A percentile compares a stretch with the other conserved stretches of the same genome.
These are phyloP conservation scores for Scedosporium apiospermum DNA, from an alignment of 2,329 filamentous ascomycete species.

Conservation along the genomic window DNA sequence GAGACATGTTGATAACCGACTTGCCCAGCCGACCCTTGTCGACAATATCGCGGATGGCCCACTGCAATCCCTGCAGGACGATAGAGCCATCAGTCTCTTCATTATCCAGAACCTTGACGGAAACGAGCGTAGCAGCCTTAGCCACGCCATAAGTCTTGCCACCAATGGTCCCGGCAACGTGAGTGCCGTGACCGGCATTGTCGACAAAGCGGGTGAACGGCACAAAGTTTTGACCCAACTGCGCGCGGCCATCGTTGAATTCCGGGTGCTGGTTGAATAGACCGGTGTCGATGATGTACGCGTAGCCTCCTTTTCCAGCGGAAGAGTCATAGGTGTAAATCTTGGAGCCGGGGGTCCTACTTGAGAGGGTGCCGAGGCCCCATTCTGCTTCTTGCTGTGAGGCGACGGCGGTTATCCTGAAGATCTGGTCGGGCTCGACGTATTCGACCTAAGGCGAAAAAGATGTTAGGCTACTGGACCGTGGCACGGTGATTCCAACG, in stretches of 20 bases:
- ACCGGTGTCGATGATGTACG: constrained; percentile 48
- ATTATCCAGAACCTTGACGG: constrained; percentile 35
- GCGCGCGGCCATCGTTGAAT: constrained; percentile 32
- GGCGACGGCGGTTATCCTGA: constrained; percentile 17
- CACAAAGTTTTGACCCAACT: constrained; percentile 24
- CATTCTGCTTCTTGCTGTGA: constrained; percentile 28
- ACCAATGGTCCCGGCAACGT: constrained; percentile 24
- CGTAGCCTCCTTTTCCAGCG: constrained; percentile 30
- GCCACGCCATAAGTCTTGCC: constrained; percentile 26
- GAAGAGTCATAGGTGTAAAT: constrained; percentile 31
- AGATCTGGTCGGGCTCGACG: constrained; percentile 16
- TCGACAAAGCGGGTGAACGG: constrained; percentile 13
- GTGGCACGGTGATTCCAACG: not conserved
- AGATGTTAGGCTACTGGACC: not conserved
- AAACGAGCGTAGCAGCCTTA: constrained; percentile 31
- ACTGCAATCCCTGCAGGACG: constrained; percentile 27
- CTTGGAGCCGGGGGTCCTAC: constrained; percentile 21
- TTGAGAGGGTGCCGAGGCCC: constrained; percentile 36
- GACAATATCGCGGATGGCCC: constrained; percentile 20
- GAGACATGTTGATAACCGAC: constrained; percentile 31
- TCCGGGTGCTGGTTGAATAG: constrained; percentile 35
- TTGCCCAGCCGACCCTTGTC: constrained; percentile 10
- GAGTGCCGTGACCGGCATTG: constrained; percentile 29
- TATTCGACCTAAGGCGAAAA: constrained; percentile 9
- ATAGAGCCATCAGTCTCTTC: constrained; percentile 11